Base-by-base conservation (phyloP, 495 filamentous ascomycete species). In the Aspergillus sclerotiicarbonarius region DNA sequence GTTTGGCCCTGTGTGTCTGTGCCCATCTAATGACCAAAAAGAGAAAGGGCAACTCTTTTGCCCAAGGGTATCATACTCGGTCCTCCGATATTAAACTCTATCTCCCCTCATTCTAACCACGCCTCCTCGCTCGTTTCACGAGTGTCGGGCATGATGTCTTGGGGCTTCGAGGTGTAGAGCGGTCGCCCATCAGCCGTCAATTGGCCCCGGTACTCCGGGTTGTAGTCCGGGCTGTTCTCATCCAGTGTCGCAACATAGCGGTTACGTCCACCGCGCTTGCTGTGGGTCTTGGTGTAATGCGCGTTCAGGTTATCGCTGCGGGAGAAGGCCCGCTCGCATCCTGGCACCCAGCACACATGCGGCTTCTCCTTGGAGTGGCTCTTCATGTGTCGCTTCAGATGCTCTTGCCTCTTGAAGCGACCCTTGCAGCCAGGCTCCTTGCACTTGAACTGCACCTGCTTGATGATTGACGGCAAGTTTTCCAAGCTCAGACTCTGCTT, bases 331-430 rank as follows among this genome's bases (percentile, higher is more conserved):
- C 73, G 74, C 32, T 74, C 71, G 41, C 77, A 80, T 5, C 68
- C 77, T 3, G 74, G 74, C 5, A 78, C 76, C 75, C 73, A 78
- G 56, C 76, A 79, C 2, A 78, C 68, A 67, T 76, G 74, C 13
- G 82, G 82, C 58, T 76, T 81, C 54, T 83, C 81, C 55, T 77
- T 76, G 13, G 81, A 83, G 51, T 85, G 82, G 39, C 79, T 84
- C 58, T 78, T 76, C 64, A 81, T 79, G 63, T 90, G 87, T 15
- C 86, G 75, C 68, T 86, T 87, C 1, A 87, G 67, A 57, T 89
- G 86, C 56, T 89, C 86, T 35, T 82, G 80, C 46, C 85, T 67
- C 68, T 84, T 84, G 64, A 86, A 85, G 1, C 73, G 71, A 0
- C 73, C 76, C 59, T 79, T 78, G 63, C 77, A 83, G 13, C 70